A percentile compares a stretch with the other conserved stretches of the same genome.
Evolutionary conservation across 2,329 filamentous ascomycete genomes (phyloP).

Genomic region (Coniochaeta prunicola): DNA sequence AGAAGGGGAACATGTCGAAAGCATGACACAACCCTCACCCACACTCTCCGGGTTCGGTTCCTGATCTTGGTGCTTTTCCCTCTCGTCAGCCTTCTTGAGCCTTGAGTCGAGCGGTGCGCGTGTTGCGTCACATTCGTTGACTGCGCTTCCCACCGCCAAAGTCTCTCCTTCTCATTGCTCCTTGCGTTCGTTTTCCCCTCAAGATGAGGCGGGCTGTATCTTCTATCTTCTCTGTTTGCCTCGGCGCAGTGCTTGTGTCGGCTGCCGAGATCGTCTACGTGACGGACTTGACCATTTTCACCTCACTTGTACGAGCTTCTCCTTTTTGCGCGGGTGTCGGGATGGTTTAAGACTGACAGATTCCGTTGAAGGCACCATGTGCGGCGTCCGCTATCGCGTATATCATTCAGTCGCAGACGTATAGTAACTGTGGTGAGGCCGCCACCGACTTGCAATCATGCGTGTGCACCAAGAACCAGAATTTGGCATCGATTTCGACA

Average conservation of each 20-base stretch:
- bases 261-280: constrained; percentile 30
- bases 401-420: constrained; percentile 34
- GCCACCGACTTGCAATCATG: constrained; percentile 41
- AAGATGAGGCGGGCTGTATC: constrained; percentile 10
- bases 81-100: not conserved
- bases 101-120: not conserved
- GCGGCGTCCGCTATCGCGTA: constrained; percentile 36
- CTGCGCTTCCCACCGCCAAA: not conserved
- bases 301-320: constrained; percentile 27
- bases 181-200: not conserved
- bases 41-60: not conserved
- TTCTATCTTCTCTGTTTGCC: not conserved
- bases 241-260: constrained; percentile 4
- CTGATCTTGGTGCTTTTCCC: not conserved
- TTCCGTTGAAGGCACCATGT: constrained; percentile 37
- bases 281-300: constrained; percentile 35
- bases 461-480: constrained; percentile 41
- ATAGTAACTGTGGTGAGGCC: constrained; percentile 32
- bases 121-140: not conserved
- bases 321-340: not conserved
- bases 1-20: not conserved
- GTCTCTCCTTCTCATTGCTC: not conserved
- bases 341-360: not conserved
- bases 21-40: not conserved
- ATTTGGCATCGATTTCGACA: constrained; percentile 28